Percentiles rank a stretch among this genome's conserved stretches.
These are phyloP conservation scores for Zymoseptoria tritici DNA, from an alignment of 2,329 filamentous ascomycete species.

Conservation along the genomic window DNA sequence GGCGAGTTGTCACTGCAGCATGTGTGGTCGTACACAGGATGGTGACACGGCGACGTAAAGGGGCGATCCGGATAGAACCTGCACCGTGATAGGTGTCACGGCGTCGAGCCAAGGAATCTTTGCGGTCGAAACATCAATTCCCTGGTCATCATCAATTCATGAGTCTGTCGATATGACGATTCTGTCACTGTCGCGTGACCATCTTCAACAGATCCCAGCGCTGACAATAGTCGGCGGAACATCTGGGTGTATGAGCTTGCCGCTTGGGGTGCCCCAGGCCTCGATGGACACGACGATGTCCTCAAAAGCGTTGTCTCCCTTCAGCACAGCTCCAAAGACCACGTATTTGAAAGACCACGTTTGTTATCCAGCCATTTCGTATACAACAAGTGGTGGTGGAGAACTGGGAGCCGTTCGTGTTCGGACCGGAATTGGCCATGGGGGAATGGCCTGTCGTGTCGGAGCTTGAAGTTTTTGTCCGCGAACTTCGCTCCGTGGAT, in stretches of 20 bases:
- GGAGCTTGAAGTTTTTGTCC: constrained; percentile 87
- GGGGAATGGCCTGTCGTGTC: constrained; percentile 79
- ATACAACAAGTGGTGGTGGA: constrained; percentile 58
- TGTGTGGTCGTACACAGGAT: neutral
- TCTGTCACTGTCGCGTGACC: neutral
- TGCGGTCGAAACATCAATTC: too few species aligned
- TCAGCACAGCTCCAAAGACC: constrained; percentile 66
- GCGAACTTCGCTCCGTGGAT: constrained; percentile 97
- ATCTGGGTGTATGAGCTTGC: constrained; percentile 31
- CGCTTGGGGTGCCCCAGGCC: constrained; percentile 47
- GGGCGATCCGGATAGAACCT: neutral
- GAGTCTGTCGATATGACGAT: neutral
- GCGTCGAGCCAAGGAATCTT: neutral
- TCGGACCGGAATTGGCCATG: constrained; percentile 64
- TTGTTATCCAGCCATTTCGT: constrained; percentile 64
- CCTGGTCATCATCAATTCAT: too few species aligned
- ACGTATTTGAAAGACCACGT: constrained; percentile 83
- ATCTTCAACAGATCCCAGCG: too few species aligned
- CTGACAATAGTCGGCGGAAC: too few species aligned
- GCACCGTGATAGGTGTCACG: neutral
- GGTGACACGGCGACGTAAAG: neutral
- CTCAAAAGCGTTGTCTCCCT: constrained; percentile 46
- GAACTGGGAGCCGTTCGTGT: constrained; percentile 72
- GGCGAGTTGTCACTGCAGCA: neutral
- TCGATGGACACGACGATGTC: constrained; percentile 51